Evolutionary conservation across 192 early-diverging fungal species (phyloP).

Genomic region (Kickxella alabastrina): DNA sequence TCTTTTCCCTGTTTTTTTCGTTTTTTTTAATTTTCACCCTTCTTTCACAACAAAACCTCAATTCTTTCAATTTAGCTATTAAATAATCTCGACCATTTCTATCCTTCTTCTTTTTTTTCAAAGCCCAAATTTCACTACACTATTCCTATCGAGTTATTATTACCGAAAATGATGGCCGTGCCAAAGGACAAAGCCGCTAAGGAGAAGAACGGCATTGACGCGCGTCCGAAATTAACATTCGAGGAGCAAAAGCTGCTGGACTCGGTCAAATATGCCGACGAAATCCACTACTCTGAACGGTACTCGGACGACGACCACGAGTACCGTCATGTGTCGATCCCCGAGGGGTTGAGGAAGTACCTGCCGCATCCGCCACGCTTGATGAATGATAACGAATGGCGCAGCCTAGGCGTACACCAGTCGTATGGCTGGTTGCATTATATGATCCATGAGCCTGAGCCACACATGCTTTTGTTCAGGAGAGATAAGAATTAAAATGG

Average conservation of each 20-base stretch:
- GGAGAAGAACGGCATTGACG: no score
- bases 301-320: constrained; percentile 45
- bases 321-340: constrained; percentile 49
- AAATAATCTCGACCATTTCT: no score
- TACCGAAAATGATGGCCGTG: no score
- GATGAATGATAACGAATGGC: constrained; percentile 40
- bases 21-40: no score
- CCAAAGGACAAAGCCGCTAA: no score
- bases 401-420: constrained; percentile 43
- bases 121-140: no score
- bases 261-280: constrained; percentile 20
- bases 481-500: constrained; percentile 37
- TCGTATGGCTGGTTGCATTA: constrained; percentile 50
- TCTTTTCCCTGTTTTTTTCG: no score
- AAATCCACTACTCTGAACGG: constrained; percentile 48
- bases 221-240: no score
- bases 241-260: constrained; percentile 30
- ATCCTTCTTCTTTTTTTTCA: no score
- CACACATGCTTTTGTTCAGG: constrained; percentile 49
- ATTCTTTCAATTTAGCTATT: no score
- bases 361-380: constrained; percentile 36
- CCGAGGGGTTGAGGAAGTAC: constrained; percentile 43
- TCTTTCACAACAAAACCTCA: no score
- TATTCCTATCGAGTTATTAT: no score
- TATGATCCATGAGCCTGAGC: constrained; percentile 49